Base-by-base conservation (phyloP, 805 yeast species). In the Alloascoidea hylecoeti region DNA sequence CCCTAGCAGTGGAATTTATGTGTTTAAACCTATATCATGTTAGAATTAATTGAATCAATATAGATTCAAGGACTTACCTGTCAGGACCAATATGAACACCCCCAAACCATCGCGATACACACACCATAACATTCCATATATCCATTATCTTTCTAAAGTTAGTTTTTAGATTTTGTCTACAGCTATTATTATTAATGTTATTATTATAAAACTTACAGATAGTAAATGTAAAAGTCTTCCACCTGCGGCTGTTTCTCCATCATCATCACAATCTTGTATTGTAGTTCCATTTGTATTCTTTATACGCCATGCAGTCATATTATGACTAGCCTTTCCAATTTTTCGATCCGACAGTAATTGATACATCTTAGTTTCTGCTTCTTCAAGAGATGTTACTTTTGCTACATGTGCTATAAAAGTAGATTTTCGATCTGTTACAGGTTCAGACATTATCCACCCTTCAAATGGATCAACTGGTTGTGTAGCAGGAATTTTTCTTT, bases 211-310 rank as follows among this genome's bases (percentile, higher is more conserved):
- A 41, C 50, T 23, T 39, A 48, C 51, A 14, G 50, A 35, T 15
- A 48, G 57, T 36, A 88, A 56, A 60, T 85, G 95, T 37, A 86
- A 56, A 66, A 88, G 60, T 41, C 96, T 62, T 3, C 88, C 75
- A 5, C 98, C 98, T 1, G 97, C 95, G 1, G 97, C 97, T 0
- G 94, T 69, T 52, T 92, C 98, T 2, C 98, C 98, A 52, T 89
- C 98, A 54, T 92, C 97, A 51, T 92, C 96, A 48, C 83, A 86
- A 48, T 92, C 96, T 48, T 83, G 92, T 36, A 66, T 69, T 28
- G 68, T 64, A 0, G 74, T 69, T 0, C 77, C 83, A 17, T 58
- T 58, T 0, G 51, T 55, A n/a, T 66, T 54, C 40, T 65, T 64
- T 2, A 92, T 78, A 44, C 97, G 62, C 79, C 89, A 88, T 0